These are phyloP conservation scores for Penicillium egyptiacum DNA, from an alignment of 495 filamentous ascomycete species.

Conservation along the genomic window DNA sequence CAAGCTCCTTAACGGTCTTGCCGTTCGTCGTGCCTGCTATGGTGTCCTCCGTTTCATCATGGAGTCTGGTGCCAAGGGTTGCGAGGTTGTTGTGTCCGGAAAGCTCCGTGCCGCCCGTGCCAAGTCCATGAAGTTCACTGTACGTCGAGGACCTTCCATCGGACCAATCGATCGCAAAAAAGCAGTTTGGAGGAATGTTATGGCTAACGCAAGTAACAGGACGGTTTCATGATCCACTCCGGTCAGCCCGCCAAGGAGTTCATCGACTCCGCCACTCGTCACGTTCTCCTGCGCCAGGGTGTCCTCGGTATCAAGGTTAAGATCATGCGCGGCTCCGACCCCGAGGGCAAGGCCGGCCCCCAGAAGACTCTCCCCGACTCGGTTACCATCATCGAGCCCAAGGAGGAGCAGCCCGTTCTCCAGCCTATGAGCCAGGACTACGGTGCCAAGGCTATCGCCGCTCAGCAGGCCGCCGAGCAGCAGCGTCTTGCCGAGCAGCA, in stretches of 20 bases:
- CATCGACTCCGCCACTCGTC: conserved; percentile 95
- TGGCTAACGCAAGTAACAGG: conserved; percentile 47
- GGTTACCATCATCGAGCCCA: conserved; percentile 99
- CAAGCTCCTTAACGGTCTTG: conserved; percentile 99
- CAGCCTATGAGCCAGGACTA: conserved; percentile 97
- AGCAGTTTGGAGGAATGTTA: background rate
- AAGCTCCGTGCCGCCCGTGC: conserved; percentile 98
- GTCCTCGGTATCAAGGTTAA: conserved; percentile 99
- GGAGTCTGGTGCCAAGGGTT: conserved; percentile 99
- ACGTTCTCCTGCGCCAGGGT: conserved; percentile 99
- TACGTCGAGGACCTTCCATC: conserved; percentile 40
- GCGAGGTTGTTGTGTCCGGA: conserved; percentile 97
- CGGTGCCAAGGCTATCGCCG: conserved; percentile 90
- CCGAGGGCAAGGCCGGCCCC: conserved; percentile 97
- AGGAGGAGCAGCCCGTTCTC: conserved; percentile 93
- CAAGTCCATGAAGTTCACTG: conserved; percentile 99
- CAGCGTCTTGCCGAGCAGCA: conserved; percentile 63
- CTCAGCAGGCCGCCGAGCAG: conserved; percentile 79
- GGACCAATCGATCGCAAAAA: background rate
- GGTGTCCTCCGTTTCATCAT: conserved; percentile 99
- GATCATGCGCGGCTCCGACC: conserved; percentile 99
- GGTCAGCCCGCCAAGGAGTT: conserved; percentile 99
- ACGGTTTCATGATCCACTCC: conserved; percentile 99
- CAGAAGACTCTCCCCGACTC: conserved; percentile 96
- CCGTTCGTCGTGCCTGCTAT: conserved; percentile 96